These are phyloP conservation scores for Sanghuangporus sanghuang DNA, from an alignment of 1,284 basidiomycete species.

Conservation along the genomic window DNA sequence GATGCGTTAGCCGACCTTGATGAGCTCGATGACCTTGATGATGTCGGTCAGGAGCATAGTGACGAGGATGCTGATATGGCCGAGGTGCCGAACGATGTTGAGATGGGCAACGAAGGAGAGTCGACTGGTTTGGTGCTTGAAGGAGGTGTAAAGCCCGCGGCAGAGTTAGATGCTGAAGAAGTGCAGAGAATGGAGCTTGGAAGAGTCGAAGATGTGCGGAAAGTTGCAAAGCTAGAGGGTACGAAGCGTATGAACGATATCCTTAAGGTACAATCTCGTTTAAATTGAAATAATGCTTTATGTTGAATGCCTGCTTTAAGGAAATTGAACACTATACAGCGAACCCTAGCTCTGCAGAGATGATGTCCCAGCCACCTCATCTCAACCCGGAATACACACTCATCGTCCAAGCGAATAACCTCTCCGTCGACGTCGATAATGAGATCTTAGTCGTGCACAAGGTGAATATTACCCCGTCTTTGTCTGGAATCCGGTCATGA, in stretches of 20 bases:
- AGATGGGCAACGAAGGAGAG: constrained; percentile 49
- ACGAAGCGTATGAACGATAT: constrained; percentile 84
- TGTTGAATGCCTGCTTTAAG: constrained; percentile 34
- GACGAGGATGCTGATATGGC: constrained; percentile 43
- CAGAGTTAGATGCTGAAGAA: constrained; percentile 89
- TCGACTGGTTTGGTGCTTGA: constrained; percentile 67
- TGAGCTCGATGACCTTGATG: constrained; percentile 51
- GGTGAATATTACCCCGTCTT: constrained; percentile 35
- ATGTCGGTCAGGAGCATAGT: constrained; percentile 45
- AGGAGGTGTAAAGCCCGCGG: constrained; percentile 88
- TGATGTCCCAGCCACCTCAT: constrained; percentile 76
- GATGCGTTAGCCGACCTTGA: constrained; percentile 87
- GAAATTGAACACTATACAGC: constrained; percentile 85
- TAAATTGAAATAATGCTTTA: neutral
- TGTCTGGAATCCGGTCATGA: constrained; percentile 37
- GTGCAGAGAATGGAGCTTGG: constrained; percentile 90
- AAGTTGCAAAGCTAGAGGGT: constrained; percentile 85
- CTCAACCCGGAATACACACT: constrained; percentile 95
- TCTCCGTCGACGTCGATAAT: constrained; percentile 98
- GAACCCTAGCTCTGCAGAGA: constrained; percentile 72
- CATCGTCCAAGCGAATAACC: constrained; percentile 96
- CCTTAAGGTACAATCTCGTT: constrained; percentile 52
- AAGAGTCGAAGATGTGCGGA: constrained; percentile 76
- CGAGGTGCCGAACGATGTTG: constrained; percentile 35
- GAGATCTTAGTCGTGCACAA: constrained; percentile 97